phyloP scores from a whole-genome alignment of 208 protist genomes.

The Leishmania guyanensis region DNA sequence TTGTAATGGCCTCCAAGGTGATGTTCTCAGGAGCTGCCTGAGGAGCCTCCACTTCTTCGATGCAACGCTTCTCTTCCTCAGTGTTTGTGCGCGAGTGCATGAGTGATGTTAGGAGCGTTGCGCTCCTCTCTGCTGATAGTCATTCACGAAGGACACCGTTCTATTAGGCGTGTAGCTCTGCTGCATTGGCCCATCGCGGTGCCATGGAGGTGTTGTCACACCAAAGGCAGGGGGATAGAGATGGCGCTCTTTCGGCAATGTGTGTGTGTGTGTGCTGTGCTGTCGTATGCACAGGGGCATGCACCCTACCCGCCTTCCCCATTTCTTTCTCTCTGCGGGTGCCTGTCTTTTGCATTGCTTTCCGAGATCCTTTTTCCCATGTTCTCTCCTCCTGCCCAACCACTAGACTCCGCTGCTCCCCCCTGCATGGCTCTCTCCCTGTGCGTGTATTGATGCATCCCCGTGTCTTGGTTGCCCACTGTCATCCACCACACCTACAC shows the following conservation, averaged over 20 bases:
- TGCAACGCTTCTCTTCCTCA: neutral
- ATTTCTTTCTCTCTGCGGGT: neutral
- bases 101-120: neutral
- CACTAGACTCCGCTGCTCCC: neutral
- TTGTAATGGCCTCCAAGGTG: neutral
- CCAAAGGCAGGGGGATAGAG: neutral
- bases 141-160: neutral
- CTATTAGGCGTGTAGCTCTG: neutral
- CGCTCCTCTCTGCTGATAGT: neutral
- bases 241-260: neutral
- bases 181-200: neutral
- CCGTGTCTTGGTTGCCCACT: neutral
- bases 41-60: neutral
- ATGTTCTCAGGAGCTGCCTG: neutral
- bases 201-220: neutral
- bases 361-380: neutral
- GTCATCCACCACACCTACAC: neutral
- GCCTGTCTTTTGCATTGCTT: neutral
- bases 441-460: neutral
- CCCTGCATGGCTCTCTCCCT: neutral
- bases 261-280: neutral
- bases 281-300: neutral
- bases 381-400: neutral
- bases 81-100: neutral
- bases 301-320: neutral